A percentile compares a stretch with the other conserved stretches of the same genome.
Evolutionary conservation across 202 grass and related monocot genomes (phyloP).

Genomic region (Bolboschoenoplectus hybrid): DNA sequence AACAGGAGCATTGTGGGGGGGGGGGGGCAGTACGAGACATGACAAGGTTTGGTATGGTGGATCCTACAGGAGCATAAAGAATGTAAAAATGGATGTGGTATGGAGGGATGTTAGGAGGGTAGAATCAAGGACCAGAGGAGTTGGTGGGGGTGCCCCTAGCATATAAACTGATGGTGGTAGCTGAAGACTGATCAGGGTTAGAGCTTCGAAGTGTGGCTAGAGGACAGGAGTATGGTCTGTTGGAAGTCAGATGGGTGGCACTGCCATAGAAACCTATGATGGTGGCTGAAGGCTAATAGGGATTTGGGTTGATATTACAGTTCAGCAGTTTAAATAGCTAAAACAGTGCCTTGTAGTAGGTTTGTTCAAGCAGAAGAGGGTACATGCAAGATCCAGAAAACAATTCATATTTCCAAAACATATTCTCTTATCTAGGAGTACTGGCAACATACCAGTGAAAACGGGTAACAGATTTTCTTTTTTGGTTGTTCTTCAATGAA

Average conservation of each 20-base stretch:
- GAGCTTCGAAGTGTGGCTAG: neutral
- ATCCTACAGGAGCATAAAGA: neutral
- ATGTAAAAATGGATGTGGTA: neutral
- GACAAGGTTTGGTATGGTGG: neutral
- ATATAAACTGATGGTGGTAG: neutral
- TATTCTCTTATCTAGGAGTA: neutral
- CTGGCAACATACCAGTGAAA: neutral
- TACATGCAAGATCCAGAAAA: slow-evolving; percentile 1
- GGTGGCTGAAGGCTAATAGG: neutral
- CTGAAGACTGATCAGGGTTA: neutral
- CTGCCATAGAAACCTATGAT: neutral
- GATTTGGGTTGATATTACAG: neutral
- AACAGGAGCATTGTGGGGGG: neutral
- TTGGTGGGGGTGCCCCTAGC: neutral
- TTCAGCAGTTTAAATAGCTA: too few relatives aligned
- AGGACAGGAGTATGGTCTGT: neutral
- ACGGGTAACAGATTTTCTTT: neutral
- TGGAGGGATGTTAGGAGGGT: neutral
- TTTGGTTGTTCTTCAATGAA: neutral
- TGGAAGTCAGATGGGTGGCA: neutral
- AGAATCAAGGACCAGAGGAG: neutral
- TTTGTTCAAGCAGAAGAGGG: too few relatives aligned
- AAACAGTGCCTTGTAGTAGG: too few relatives aligned
- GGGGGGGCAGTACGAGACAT: neutral
- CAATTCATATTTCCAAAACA: neutral